Base-by-base conservation (phyloP, 768 basidiomycete genomes). In the Galerina sulciceps region DNA sequence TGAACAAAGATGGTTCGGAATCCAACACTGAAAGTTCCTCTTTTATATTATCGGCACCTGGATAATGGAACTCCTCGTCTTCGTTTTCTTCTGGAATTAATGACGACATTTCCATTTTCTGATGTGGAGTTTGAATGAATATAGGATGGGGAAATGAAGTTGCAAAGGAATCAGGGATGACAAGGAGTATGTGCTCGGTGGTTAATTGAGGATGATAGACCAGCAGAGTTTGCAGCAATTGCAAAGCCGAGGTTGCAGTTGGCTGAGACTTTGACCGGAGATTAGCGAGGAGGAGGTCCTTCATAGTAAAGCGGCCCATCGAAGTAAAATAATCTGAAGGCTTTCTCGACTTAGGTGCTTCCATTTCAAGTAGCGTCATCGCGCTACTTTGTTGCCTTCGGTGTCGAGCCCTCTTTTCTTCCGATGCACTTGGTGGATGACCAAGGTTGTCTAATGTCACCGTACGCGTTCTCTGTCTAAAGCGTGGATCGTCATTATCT, bases 281-380 rank as follows among this genome's bases (percentile, higher is more conserved):
- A 68, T 94, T 94, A 44, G 92, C 83, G 48, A 93, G 66, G 8
- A 99, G 75, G 35, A 98, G 81, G 66, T 99, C 96, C 69, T 93
- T 94, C 40, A 98, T 80, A 4, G 93, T 96, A 77, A 94, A 98
- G 15, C 94, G 85, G 11, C 90, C 92, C 74, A 91, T 85, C 0
- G 93, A 87, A 1, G 89, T 94, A 71, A 93, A 91, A 74, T 97
- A 97, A 62, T 87, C 88, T 0, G 91, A 86, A 52, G 80, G 86
- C 58, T 81, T 84, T 55, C 85, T 79, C 14, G 90, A 85, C 13
- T 85, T 85, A 1, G 91, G 89, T 1, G 87, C 88, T 69, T 93
- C 88, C 81, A 91, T 86, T 69, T 94, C 91, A 51, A 97, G 76
- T n/a, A 94, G 76, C n/a, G 84, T 77, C 91, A 96, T 93, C 1